Evolutionary conservation across 2,329 filamentous ascomycete genomes (phyloP), one percentile per base, ranked within the genome.

Genomic region (Corynespora cassiicola): DNA sequence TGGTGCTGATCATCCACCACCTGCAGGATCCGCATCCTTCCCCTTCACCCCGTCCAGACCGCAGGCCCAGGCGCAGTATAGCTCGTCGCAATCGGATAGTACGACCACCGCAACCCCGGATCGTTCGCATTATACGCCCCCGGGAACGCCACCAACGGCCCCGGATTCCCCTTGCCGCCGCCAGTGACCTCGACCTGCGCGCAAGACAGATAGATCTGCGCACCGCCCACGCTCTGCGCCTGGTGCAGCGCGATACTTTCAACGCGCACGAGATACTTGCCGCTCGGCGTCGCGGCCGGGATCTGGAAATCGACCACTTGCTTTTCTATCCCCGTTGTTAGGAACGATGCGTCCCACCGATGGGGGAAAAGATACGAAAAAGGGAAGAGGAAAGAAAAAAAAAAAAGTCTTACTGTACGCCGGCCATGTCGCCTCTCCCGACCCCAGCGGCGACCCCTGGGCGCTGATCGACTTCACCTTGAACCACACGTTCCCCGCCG

Each of bases 221-320:
- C 66, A 27, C 65, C 65, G 7, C 58, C 60, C 5, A 50, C 45
- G 11, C 39, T 52, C 15, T 52, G 47, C 5, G 66, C 70, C 38
- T 69, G 64, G 42, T 74, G 71, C 11, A 75, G 58, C 2, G 63
- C 72, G 29, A 77, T 73, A 33, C 73, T 72, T 47, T 77, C 73
- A 12, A 71, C 63, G 7, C 72, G 66, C 7, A 75, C 54, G 12
- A 76, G 60, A 48, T 75, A 75, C 43, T 75, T 63, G 8, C 73
- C 73, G 16, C 59, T 54, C 3, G 73, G 71, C 1, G 66, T 59
- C 15, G 58, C 63, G 14, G 53, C 56, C 2, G 73, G 72, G n/a
- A 58, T 47, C 2, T 24, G 38, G 41, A 75, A 68, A 2, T 59
- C 61, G 40, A 66, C 69, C 18, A 32, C 43, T 25, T 47, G 37